Evolutionary conservation across 805 yeast genomes (phyloP).

Genomic region (Saccharomyces kudriavzevii): DNA sequence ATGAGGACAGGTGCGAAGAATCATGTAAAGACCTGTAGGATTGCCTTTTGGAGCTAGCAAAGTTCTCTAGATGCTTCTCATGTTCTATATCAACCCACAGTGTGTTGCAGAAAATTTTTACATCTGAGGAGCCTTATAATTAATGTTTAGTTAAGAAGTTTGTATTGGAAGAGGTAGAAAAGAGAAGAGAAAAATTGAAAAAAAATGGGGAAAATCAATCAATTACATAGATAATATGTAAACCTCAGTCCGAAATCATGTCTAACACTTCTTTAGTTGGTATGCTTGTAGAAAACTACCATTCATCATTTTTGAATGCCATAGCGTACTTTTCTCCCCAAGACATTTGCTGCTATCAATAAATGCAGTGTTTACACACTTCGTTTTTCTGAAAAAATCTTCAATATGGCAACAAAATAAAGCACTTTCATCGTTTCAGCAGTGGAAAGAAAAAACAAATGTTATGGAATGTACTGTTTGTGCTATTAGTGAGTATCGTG

Average conservation of each 20-base stretch:
- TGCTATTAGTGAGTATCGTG: slow-evolving; percentile 6
- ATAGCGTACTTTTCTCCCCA: not conserved
- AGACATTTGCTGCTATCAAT: not conserved
- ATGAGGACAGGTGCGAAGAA: not conserved
- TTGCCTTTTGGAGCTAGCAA: not conserved
- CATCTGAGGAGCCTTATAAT: too few relatives aligned
- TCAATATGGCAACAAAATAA: not conserved
- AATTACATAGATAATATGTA: too few relatives aligned
- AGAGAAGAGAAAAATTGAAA: too few relatives aligned
- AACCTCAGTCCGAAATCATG: not conserved
- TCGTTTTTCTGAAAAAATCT: not conserved
- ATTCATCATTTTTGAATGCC: not conserved
- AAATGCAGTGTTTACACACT: not conserved
- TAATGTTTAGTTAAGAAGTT: too few relatives aligned
- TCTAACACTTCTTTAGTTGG: not conserved
- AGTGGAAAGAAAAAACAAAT: not conserved
- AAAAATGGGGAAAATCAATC: too few relatives aligned
- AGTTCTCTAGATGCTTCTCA: too few relatives aligned
- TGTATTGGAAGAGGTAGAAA: too few relatives aligned
- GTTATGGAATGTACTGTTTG: slow-evolving; percentile 1
- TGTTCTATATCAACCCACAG: too few relatives aligned
- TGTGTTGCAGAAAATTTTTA: too few relatives aligned
- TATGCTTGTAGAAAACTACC: not conserved
- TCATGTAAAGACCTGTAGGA: not conserved
- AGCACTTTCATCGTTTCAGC: not conserved